A percentile compares a stretch with the other conserved stretches of the same genome.
These are phyloP conservation scores for Pseudoscleropodium purum DNA, from an alignment of 225 moss, liverwort and hornwort species.

Conservation along the genomic window DNA sequence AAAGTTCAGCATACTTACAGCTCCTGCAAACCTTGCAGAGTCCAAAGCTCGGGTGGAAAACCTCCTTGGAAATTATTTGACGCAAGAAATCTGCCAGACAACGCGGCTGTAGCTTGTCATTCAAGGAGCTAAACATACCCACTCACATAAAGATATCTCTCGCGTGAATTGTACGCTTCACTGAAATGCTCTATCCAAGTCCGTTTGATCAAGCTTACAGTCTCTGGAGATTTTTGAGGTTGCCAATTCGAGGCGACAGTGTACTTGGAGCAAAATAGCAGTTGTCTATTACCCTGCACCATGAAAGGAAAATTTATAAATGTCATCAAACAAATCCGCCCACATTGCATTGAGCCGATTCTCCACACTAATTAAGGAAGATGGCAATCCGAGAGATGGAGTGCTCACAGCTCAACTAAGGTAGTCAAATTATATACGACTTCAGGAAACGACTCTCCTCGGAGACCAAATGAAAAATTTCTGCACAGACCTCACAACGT, in stretches of 20 bases:
- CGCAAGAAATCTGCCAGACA: conserved; percentile 3
- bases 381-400: not conserved
- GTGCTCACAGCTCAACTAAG: conserved; percentile 21
- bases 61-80: not conserved
- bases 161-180: not conserved
- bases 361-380: not conserved
- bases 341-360: not conserved
- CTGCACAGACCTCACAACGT: conserved; percentile 4
- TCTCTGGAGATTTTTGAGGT: conserved; percentile 7
- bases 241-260: conserved; percentile 3
- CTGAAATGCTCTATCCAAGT: not conserved
- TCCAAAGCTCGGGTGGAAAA: conserved; percentile 24
- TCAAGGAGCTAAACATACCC: not conserved
- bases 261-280: not conserved
- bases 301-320: not conserved
- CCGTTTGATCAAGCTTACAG: conserved; percentile 11
- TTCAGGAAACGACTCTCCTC: conserved; percentile 9
- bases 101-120: not conserved
- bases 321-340: not conserved
- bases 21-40: not conserved
- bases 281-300: conserved; percentile 12
- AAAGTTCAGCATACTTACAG: conserved; percentile 2
- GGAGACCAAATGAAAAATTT: conserved; percentile 14
- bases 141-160: not conserved
- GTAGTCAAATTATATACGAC: conserved; percentile 22